These are phyloP conservation scores for Caloboletus firmus DNA, from an alignment of 1,284 basidiomycete species.

Conservation along the genomic window DNA sequence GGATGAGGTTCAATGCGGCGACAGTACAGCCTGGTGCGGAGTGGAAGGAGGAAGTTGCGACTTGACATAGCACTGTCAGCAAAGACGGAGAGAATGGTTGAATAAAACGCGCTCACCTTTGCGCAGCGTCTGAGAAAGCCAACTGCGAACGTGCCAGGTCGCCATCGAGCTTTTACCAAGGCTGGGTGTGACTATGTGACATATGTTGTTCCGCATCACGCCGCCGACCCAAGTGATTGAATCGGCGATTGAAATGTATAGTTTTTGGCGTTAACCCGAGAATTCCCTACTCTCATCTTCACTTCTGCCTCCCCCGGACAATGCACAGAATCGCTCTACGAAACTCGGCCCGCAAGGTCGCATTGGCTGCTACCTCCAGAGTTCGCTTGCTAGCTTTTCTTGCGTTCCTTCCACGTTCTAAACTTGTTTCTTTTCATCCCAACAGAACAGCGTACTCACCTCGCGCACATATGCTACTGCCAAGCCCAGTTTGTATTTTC, in stretches of 20 bases:
- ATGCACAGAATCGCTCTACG: constrained; percentile 91
- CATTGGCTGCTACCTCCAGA: constrained; percentile 65
- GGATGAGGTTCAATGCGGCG: constrained; percentile 66
- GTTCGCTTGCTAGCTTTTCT: constrained; percentile 39
- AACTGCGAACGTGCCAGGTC: constrained; percentile 19
- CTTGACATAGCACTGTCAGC: constrained; percentile 17
- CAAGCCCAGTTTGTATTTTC: constrained; percentile 80
- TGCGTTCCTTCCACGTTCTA: constrained; percentile 19
- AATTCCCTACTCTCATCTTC: constrained; percentile 38
- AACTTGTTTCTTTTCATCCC: constrained; percentile 27
- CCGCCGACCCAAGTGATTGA: constrained; percentile 24
- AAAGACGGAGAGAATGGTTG: neutral
- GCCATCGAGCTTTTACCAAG: constrained; percentile 20
- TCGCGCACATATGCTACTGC: constrained; percentile 93
- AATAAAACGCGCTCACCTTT: constrained; percentile 16
- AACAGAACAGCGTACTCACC: constrained; percentile 53
- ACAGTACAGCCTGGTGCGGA: constrained; percentile 32
- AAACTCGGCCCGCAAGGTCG: constrained; percentile 76
- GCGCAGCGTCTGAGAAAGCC: constrained; percentile 25
- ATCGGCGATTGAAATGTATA: constrained; percentile 16
- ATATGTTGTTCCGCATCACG: neutral
- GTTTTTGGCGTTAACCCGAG: too few relatives aligned
- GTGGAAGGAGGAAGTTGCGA: constrained; percentile 14
- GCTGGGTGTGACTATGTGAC: neutral
- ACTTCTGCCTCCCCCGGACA: constrained; percentile 46